Conservation (phyloP, 768 basidiomycete genomes). For the Tricholoma bakamatsutake region DNA sequence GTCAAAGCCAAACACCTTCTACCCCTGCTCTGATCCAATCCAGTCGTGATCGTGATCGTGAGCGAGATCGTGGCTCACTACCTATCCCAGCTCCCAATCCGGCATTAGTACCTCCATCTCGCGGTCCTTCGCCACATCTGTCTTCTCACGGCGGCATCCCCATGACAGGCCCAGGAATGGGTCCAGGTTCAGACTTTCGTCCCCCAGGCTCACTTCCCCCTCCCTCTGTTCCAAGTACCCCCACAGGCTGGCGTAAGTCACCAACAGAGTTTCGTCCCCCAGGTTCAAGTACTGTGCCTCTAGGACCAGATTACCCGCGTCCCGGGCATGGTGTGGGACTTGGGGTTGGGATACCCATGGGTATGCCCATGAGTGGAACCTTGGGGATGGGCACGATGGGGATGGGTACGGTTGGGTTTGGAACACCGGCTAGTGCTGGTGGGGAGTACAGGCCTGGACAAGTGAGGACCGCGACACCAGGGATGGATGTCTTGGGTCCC, state of each 20-base stretch:
- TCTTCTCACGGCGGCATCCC: background rate
- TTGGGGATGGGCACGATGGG: background rate
- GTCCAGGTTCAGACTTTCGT: background rate
- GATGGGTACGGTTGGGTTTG: background rate
- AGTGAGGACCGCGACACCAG: background rate
- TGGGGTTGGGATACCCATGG: background rate
- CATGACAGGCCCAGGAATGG: background rate
- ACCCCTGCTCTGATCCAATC: conserved; percentile 1
- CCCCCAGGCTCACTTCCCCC: background rate
- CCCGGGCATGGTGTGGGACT: background rate
- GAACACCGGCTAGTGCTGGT: background rate
- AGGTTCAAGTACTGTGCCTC: background rate
- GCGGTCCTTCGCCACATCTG: background rate
- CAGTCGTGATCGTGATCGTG: conserved; percentile 11
- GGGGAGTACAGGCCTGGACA: background rate
- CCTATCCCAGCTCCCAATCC: background rate
- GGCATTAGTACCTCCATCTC: background rate
- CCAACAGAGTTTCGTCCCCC: background rate
- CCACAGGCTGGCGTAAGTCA: background rate
- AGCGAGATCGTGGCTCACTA: conserved; percentile 9
- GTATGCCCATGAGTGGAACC: background rate
- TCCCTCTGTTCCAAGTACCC: background rate
- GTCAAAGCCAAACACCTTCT: conserved; percentile 8
- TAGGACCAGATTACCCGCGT: background rate
- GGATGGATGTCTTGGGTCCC: background rate